Conservation (phyloP, 1,284 basidiomycete genomes). For the Austropuccinia psidii region DNA sequence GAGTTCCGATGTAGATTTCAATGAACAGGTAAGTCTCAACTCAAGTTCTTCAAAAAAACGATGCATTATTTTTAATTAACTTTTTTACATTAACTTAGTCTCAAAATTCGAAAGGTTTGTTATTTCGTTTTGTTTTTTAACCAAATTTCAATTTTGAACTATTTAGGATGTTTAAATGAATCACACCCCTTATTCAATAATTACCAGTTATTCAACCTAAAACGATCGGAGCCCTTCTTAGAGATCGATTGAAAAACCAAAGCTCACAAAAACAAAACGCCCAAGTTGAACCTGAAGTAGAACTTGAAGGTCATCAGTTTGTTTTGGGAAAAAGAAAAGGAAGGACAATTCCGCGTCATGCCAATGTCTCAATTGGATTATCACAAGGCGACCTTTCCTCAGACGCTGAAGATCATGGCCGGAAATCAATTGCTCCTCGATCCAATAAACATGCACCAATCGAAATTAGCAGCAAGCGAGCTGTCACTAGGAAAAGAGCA, state of each 20-base stretch:
- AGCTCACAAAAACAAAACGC: background rate
- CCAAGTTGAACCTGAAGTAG: background rate
- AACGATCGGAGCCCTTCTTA: background rate
- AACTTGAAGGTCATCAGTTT: too few relatives aligned
- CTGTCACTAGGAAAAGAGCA: conserved; percentile 11
- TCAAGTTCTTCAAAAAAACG: background rate
- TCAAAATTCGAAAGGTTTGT: background rate
- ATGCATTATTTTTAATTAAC: background rate
- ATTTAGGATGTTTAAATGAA: background rate
- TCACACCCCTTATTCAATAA: background rate
- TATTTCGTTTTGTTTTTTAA: background rate
- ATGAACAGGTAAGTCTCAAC: background rate
- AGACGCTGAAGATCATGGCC: too few relatives aligned
- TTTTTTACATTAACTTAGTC: background rate
- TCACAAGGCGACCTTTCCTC: too few relatives aligned
- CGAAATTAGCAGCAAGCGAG: background rate
- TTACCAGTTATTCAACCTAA: background rate
- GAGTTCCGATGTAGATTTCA: background rate
- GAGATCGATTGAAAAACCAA: background rate
- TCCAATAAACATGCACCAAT: conserved; percentile 20
- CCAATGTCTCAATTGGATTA: too few relatives aligned
- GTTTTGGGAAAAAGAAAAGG: too few relatives aligned
- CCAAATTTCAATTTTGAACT: background rate
- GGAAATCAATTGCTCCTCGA: background rate
- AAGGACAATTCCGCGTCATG: too few relatives aligned